A percentile compares a stretch with the other conserved stretches of the same genome.
Evolutionary conservation across 2,329 filamentous ascomycete genomes (phyloP).

Genomic region (Leptodontidium sp.): DNA sequence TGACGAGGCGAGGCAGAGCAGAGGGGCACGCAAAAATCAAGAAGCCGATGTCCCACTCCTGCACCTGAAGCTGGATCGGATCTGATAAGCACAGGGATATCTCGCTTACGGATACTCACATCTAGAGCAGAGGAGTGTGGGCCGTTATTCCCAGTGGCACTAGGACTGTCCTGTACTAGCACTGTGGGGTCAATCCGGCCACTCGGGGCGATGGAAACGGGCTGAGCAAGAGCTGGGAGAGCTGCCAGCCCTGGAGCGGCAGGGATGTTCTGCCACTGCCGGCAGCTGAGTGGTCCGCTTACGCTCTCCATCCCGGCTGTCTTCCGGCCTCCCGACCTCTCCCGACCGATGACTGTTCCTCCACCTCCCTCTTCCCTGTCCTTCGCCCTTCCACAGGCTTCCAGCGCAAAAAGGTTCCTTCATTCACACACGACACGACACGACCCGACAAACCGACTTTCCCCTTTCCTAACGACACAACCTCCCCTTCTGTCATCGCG

Average conservation of each 20-base stretch:
- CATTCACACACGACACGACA: neutral
- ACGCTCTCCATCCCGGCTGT: neutral
- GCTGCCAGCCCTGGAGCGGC: neutral
- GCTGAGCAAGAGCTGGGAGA: neutral
- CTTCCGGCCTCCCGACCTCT: constrained; percentile 1
- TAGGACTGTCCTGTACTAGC: no score
- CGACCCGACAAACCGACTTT: neutral
- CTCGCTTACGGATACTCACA: neutral
- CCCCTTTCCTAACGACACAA: constrained; percentile 10
- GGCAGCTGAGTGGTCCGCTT: constrained; percentile 17
- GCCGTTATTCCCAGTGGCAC: no score
- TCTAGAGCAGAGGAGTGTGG: no score
- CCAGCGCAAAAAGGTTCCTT: constrained; percentile 7
- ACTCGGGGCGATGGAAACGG: constrained; percentile 11
- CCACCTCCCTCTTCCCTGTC: neutral
- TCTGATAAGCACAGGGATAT: constrained; percentile 11
- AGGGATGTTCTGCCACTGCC: neutral
- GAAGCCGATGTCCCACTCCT: neutral
- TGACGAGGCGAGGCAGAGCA: neutral
- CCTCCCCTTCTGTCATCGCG: neutral
- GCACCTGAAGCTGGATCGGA: neutral
- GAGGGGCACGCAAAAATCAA: neutral
- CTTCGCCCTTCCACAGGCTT: constrained; percentile 8
- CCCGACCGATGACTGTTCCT: constrained; percentile 21
- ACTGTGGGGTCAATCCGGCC: constrained; percentile 7